Conservation (phyloP, 352 stramenopile species). For the Plasmopara halstedii region DNA sequence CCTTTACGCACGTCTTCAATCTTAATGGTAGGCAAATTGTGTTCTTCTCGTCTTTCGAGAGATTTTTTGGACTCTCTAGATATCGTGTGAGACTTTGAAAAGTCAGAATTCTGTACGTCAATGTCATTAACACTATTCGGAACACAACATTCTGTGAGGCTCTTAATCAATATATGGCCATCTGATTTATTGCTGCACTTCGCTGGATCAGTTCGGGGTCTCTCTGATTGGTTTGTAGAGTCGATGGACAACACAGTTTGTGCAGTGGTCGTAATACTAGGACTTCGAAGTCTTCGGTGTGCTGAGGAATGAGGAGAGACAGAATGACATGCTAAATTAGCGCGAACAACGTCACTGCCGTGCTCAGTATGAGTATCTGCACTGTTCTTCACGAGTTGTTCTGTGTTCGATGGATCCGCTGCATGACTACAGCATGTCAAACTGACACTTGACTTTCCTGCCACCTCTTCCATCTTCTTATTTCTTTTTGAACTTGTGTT, state of each 20-base stretch:
- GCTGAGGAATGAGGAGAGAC: conserved; percentile 3
- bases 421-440: not conserved
- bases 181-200: not conserved
- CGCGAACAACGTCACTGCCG: not conserved
- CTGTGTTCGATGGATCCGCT: not conserved
- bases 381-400: conserved; percentile 2
- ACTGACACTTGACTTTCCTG: conserved; percentile 37
- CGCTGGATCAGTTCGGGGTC: not conserved
- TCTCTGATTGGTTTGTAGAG: conserved; percentile 15
- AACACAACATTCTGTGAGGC: not conserved
- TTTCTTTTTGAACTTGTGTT: conserved; percentile 46
- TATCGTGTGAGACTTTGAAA: conserved; percentile 23
- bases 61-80: conserved; percentile 26
- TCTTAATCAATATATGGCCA: not conserved
- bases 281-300: conserved; percentile 13
- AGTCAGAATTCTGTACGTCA: conserved; percentile 13
- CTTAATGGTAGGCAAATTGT: conserved; percentile 23
- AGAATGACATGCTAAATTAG: conserved; percentile 1
- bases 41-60: conserved; percentile 7
- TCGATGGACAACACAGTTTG: conserved; percentile 24
- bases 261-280: conserved; percentile 31
- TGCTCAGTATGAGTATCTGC: not conserved
- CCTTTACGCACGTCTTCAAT: conserved; percentile 48
- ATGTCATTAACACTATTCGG: not conserved
- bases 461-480: conserved; percentile 25